phyloP scores from a whole-genome alignment of 164 flowering plant genomes.

The Aristolochia contorta region DNA sequence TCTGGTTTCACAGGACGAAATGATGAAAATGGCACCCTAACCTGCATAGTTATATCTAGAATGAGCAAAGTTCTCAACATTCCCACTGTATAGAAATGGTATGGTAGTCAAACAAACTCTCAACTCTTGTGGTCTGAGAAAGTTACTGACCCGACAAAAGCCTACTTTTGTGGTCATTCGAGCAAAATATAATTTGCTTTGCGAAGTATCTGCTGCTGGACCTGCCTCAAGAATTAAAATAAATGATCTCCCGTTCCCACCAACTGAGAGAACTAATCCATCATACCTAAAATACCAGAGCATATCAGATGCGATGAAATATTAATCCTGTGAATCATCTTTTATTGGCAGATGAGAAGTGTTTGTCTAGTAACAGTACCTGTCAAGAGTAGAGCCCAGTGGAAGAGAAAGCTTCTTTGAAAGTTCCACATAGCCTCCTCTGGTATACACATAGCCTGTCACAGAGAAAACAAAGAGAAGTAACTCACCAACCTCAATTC shows the following conservation, averaged over 20 bases:
- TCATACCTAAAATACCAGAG: conserved; percentile 48
- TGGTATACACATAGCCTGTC: conserved; percentile 81
- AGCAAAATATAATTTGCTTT: conserved; percentile 83
- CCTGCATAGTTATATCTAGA: conserved; percentile 31
- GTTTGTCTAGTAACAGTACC: conserved; percentile 26
- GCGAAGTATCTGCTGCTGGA: conserved; percentile 69
- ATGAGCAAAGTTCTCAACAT: neutral
- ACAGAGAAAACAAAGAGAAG: conserved; percentile 2
- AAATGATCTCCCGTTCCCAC: conserved; percentile 94
- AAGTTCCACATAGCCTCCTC: conserved; percentile 93
- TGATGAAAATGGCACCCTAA: conserved; percentile 81
- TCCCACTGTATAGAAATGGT: neutral
- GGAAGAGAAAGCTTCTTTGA: conserved; percentile 79
- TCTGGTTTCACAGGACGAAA: conserved; percentile 89
- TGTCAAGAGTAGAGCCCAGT: conserved; percentile 79
- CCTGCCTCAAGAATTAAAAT: conserved; percentile 90
- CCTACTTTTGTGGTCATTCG: conserved; percentile 89
- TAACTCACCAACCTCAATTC: neutral
- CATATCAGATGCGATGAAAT: neutral
- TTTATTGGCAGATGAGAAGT: neutral
- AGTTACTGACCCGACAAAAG: conserved; percentile 71
- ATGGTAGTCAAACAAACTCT: neutral
- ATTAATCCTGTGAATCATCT: neutral
- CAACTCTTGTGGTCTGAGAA: neutral
- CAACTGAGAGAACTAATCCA: conserved; percentile 84